A percentile compares a stretch with the other conserved stretches of the same genome.
Evolutionary conservation across 192 early-diverging fungal genomes (phyloP).

Genomic region (Rhizophagus clarus): DNA sequence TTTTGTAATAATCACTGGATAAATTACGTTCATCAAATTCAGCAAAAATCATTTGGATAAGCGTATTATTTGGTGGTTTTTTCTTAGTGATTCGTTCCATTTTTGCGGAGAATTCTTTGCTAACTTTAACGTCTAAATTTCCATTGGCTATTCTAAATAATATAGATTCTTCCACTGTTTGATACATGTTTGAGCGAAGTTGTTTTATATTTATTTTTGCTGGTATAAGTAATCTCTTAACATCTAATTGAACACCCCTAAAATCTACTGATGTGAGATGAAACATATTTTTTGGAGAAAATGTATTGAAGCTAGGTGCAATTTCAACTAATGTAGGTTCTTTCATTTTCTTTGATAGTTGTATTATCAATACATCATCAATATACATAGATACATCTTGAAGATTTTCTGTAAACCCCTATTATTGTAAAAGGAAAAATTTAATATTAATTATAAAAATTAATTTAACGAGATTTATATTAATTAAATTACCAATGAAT

Average conservation of each 20-base stretch:
- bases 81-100: conserved; percentile 93
- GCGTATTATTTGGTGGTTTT: conserved; percentile 69
- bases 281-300: conserved; percentile 74
- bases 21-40: conserved; percentile 74
- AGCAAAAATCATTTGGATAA: conserved; percentile 71
- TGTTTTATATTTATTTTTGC: background rate
- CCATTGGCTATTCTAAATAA: conserved; percentile 74
- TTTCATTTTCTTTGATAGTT: conserved; percentile 64
- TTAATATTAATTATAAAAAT: no score
- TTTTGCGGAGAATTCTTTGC: conserved; percentile 59
- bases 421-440: conserved; percentile 37
- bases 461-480: no score
- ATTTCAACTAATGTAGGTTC: conserved; percentile 66
- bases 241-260: conserved; percentile 58
- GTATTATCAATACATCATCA: conserved; percentile 61
- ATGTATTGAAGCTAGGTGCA: conserved; percentile 41
- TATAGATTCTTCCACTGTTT: conserved; percentile 50
- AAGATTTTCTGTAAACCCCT: conserved; percentile 80
- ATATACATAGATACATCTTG: conserved; percentile 65
- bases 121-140: conserved; percentile 56
- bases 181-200: background rate
- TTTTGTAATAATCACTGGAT: background rate
- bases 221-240: conserved; percentile 43
- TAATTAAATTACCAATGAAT: conserved; percentile 49
- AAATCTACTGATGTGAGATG: conserved; percentile 63